phyloP scores from a whole-genome alignment of 148 eudicot genomes.

The Chenopodium quinoa region DNA sequence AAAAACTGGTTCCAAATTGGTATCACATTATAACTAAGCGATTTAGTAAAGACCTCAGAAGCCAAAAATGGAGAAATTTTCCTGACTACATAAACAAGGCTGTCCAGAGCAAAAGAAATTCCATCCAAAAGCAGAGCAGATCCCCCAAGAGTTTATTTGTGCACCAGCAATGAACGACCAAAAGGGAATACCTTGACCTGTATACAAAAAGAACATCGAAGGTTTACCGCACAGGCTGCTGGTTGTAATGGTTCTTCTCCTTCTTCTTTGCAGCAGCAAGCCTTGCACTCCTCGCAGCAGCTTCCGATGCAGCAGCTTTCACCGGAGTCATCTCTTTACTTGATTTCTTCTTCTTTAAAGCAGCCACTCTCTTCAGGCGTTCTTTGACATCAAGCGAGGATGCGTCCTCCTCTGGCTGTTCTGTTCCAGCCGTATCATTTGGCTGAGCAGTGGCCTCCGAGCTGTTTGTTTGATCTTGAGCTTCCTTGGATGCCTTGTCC shows the following conservation, averaged over 20 bases:
- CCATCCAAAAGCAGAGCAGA: conserved; percentile 28
- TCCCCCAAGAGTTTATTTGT: conserved; percentile 29
- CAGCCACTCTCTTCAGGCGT: conserved; percentile 70
- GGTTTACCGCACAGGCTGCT: conserved; percentile 74
- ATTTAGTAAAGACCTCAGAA: conserved; percentile 25
- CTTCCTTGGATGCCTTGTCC: conserved; percentile 66
- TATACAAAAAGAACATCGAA: conserved; percentile 11
- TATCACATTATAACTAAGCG: conserved; percentile 20
- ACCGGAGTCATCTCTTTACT: conserved; percentile 80
- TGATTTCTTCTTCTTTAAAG: conserved; percentile 86
- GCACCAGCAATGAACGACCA: conserved; percentile 29
- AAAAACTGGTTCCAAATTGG: conserved; percentile 22
- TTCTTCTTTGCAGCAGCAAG: conserved; percentile 98
- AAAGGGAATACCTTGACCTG: conserved; percentile 28
- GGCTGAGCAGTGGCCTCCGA: conserved; percentile 32
- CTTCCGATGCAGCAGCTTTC: conserved; percentile 83
- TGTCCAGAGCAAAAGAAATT: conserved; percentile 28
- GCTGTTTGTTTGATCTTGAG: conserved; percentile 52
- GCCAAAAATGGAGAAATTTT: conserved; percentile 28
- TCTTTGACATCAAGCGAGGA: conserved; percentile 75
- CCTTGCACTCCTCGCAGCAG: conserved; percentile 86
- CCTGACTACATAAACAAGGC: conserved; percentile 30
- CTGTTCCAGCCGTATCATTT: conserved; percentile 40
- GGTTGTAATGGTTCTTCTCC: conserved; percentile 98
- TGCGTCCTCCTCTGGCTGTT: conserved; percentile 46